Base-by-base conservation (phyloP, 2,329 filamentous ascomycete genomes). In the Bipolaris sorokiniana region DNA sequence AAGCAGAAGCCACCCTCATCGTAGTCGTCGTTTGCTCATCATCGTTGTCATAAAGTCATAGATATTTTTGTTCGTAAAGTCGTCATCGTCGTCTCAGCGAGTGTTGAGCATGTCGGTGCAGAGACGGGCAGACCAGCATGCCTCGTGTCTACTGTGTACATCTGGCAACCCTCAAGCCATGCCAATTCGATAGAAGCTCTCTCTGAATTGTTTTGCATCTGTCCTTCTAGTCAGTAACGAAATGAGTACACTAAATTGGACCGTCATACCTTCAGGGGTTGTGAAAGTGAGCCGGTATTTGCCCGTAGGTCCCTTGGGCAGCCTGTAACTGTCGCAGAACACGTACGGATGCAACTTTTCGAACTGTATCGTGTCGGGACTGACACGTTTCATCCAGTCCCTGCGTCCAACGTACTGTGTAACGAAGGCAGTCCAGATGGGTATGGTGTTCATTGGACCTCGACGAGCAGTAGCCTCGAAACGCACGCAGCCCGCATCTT, bases 351-450 rank as follows among this genome's bases (percentile, higher is more conserved):
- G 79, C 28, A 86, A 72, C 45, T 83, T 77, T n/a, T 77, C 76
- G 20, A 87, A 70, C 22, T 82, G 70, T 2, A 86, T 71, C 1
- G 79, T 78, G 37, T 76, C 79, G 1, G 77, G 48, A 1, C 76
- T 76, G 1, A 78, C 63, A 10, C 71, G 73, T 38, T 77, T 78
- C 56, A 83, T 77, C 83, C 84, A 86, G 33, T 73, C 75, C 5
- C 72, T 77, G 49, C 78, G 75, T 26, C 74, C 72, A 33, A 84
- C 72, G 52, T 81, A 79, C 22, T 79, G 72, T 1, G 72, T 74
- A 16, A 76, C 73, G 41, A 76, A 76, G 3, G 74, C 74, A 5
- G 84, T 88, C 86, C 86, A 88, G 53, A 88, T 82, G 0, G 86
- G 85, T 2, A 83, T 82, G 18, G 79, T 77, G 61, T 81, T 80